Percentiles rank a stretch among this genome's conserved stretches.
Evolutionary conservation across 768 basidiomycete species (phyloP).

Genomic region (Terana coerulea): DNA sequence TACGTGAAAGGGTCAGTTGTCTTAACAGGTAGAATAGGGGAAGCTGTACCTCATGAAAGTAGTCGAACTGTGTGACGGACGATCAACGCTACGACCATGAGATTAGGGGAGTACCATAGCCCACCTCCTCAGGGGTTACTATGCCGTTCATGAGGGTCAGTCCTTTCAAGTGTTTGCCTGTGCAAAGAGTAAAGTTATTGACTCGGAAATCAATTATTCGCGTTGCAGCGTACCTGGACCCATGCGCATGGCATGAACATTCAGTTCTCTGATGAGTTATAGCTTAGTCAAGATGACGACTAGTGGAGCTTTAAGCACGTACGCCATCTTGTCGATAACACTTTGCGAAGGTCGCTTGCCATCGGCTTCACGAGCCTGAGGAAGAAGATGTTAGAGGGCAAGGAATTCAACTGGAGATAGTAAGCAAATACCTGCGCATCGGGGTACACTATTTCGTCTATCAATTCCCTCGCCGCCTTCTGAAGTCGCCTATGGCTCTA

Average conservation of each 20-base stretch:
- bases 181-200: too few species aligned
- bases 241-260: slow-evolving; percentile 90
- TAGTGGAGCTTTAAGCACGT: slow-evolving; percentile 14
- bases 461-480: slow-evolving; percentile 54
- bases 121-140: slow-evolving; percentile 68
- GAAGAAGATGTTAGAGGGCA: not conserved
- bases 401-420: not conserved
- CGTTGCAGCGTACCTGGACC: slow-evolving; percentile 53
- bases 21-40: not conserved
- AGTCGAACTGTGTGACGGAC: slow-evolving; percentile 55
- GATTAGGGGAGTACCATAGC: not conserved
- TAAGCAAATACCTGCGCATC: slow-evolving; percentile 30
- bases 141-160: slow-evolving; percentile 68
- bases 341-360: slow-evolving; percentile 82
- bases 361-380: slow-evolving; percentile 66
- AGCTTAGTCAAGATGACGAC: not conserved
- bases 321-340: slow-evolving; percentile 86
- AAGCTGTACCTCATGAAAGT: slow-evolving; percentile 70
- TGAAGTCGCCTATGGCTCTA: slow-evolving; percentile 66
- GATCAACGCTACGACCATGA: not conserved
- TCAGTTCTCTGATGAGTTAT: slow-evolving; percentile 45
- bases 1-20: not conserved
- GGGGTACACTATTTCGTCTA: slow-evolving; percentile 61
- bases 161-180: slow-evolving; percentile 75
- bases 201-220: not conserved